Base-by-base conservation (phyloP, 768 basidiomycete species). In the Mycena floridula region DNA sequence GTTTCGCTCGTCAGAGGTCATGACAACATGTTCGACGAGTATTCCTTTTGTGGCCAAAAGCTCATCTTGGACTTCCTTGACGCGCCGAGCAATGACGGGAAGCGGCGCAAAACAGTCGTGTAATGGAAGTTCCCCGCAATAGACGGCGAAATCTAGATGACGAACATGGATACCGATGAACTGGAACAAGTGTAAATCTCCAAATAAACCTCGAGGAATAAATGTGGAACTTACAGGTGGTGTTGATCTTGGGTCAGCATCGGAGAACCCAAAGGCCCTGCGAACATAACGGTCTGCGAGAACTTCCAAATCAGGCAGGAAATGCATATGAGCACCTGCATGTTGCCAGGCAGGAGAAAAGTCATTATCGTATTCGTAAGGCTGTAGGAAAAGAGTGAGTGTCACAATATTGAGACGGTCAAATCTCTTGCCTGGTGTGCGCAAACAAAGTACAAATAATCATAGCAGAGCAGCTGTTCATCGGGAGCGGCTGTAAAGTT, bases 1-100 rank as follows among this genome's bases (percentile, higher is more conserved):
- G 51, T 80, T 66, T 35, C 60, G 53, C 54, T 85, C 81, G 53
- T 85, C 82, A 48, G 79, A 82, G 15, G 80, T 83, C 68, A 82
- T 70, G 35, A 85, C 66, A 21, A 83, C 75, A 50, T 76, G 68
- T 5, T 72, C 59, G n/a, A 74, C 73, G 7, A 47, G 57, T 5
- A 77, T 58, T 3, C 74, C 71, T 46, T 68, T 73, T 28, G 64
- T 64, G 40, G 68, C 59, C 41, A 59, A 47, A 28, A 81, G 54
- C 43, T 79, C 74, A 16, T 66, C 61, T 52, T 74, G 70, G 4
- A 81, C 69, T 55, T 81, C 79, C 4, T 72, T 62, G 5, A 82
- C 78, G 28, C 76, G 72, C 42, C 70, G 65, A n/a, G 65, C 73
- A 49, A 78, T 73, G 25, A 68, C 74, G 26, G 72, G 55, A n/a